A percentile compares a stretch with the other conserved stretches of the same genome.
phyloP scores from a whole-genome alignment of 2,329 filamentous ascomycete species.

The Xylariales sp. region DNA sequence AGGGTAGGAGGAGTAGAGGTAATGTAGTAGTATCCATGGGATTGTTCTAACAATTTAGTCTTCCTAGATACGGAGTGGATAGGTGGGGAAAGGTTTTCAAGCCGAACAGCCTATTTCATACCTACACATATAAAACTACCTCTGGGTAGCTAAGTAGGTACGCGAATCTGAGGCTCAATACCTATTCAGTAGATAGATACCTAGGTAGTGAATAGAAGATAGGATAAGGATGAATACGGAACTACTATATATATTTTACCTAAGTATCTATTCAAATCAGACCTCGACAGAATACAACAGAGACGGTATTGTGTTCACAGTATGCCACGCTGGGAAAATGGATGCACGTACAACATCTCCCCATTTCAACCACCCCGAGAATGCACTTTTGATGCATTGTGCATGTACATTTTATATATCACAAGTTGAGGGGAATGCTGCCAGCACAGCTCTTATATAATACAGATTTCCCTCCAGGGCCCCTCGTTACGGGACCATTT shows the following conservation, averaged over 20 bases:
- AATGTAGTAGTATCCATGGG: no score
- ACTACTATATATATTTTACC: no score
- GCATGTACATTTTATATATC: conserved; percentile 34
- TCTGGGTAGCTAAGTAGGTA: no score
- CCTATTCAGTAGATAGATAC: not conserved
- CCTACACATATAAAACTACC: no score
- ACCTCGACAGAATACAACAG: not conserved
- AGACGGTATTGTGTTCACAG: not conserved
- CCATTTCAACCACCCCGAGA: not conserved
- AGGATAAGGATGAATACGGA: no score
- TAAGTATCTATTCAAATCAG: not conserved
- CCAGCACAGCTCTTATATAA: conserved; percentile 26
- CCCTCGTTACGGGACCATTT: not conserved
- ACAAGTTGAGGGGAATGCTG: conserved; percentile 38
- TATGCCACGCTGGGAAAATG: not conserved
- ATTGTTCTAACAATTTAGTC: no score
- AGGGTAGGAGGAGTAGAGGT: no score
- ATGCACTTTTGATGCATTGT: conserved; percentile 14
- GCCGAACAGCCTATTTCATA: conserved; percentile 2
- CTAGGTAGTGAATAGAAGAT: not conserved
- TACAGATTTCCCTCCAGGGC: conserved; percentile 20
- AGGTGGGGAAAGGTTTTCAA: conserved; percentile 13
- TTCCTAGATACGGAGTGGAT: not conserved
- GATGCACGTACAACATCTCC: not conserved
- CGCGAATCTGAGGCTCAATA: not conserved